Evolutionary conservation across 1,284 basidiomycete genomes (phyloP), one percentile per base, ranked within the genome.

Genomic region (Cryptococcus sp.): DNA sequence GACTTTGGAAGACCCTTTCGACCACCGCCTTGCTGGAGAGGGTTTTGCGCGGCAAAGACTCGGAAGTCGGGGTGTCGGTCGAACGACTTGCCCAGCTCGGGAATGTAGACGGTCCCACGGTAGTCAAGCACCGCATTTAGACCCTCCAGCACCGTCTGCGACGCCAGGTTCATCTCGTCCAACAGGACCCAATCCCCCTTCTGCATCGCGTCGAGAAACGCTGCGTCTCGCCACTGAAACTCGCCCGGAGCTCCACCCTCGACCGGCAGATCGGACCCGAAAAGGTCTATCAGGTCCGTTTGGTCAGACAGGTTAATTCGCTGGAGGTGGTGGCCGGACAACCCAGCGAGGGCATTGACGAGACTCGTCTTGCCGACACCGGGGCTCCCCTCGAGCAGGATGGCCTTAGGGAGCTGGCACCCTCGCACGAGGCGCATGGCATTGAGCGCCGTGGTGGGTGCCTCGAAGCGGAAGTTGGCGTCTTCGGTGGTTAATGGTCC

Each of bases 231-330:
- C 96, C 97, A 99, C 3, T 87, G 87, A 73, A 99, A 99, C 73
- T 96, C 90, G 52, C 95, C 95, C 3, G 91, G 85, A 12, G 82
- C 80, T 33, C 93, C 93, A 33, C 91, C 91, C 76, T 97, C 94
- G 1, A 95, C 87, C 6, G 96, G 96, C 18, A 98, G 81, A 75
- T 99, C 96, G 37, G 93, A 93, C 15, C 96, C 96, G 68, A 98
- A 98, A 4, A 99, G 82, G 70, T 99, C 96, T 53, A 92, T 86
- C 16, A 98, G 82, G 75, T 99, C 96, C 0, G 96, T 98, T 78
- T 99, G 96, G 70, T 98, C 96, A 5, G 97, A 98, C 38, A 99
- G 79, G 77, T 99, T 99, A 82, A 99, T 96, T n/a, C 97, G 87
- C 70, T 87, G 91, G 15, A 99, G 82, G 33, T 82, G 78, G 68